These are phyloP conservation scores for Phaffia rhodozyma DNA, from an alignment of 1,284 basidiomycete genomes.

Conservation along the genomic window DNA sequence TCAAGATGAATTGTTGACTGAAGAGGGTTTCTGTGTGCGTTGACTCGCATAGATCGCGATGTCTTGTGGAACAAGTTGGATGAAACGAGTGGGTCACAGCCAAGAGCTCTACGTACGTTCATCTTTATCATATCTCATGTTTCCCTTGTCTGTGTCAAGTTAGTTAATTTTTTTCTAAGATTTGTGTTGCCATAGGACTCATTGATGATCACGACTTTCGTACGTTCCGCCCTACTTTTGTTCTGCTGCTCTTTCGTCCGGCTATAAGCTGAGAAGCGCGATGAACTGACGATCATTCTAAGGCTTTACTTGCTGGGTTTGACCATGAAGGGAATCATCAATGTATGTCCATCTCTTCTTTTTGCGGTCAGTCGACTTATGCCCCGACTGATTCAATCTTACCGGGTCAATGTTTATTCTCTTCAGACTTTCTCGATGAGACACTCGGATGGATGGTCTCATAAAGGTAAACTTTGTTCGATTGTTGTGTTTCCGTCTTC, in stretches of 20 bases:
- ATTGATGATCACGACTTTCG: slow-evolving; percentile 17
- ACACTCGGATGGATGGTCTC: slow-evolving; percentile 15
- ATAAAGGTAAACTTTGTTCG: neutral
- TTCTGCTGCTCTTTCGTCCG: no score
- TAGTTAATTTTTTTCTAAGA: neutral
- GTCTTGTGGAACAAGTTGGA: slow-evolving; percentile 5
- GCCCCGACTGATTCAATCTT: neutral
- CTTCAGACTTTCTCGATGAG: slow-evolving; percentile 15
- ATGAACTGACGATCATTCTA: no score
- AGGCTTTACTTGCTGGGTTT: no score
- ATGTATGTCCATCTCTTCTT: neutral
- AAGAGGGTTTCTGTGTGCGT: neutral
- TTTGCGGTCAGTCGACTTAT: neutral
- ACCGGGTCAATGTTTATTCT: neutral
- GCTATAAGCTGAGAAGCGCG: no score
- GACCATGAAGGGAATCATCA: slow-evolving; percentile 1
- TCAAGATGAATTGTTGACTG: no score
- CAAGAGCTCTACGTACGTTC: slow-evolving; percentile 15
- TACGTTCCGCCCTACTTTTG: no score
- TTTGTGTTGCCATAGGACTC: neutral
- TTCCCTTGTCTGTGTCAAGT: no score
- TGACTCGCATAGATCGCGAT: slow-evolving; percentile 9
- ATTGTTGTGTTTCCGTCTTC: neutral
- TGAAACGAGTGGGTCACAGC: slow-evolving; percentile 5
- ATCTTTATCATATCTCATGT: no score